These are phyloP conservation scores for Novymonas esmeraldas DNA, from an alignment of 208 protist species.

Conservation along the genomic window DNA sequence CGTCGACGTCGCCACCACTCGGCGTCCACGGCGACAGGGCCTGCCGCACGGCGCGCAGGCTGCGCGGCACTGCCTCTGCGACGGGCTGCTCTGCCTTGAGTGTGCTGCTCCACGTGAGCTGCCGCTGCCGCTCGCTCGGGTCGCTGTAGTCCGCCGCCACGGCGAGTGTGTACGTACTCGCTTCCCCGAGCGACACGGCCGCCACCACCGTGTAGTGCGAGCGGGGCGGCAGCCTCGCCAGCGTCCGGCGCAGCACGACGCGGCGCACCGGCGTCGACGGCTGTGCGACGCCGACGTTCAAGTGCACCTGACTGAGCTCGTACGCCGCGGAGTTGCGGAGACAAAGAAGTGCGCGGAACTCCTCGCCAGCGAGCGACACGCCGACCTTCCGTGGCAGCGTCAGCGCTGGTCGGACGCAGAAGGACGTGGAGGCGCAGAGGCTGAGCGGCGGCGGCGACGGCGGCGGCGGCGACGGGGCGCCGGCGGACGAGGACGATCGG, in stretches of 20 bases:
- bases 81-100: conserved; percentile 55
- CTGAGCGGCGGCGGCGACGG: neutral
- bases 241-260: conserved; percentile 33
- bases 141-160: conserved; percentile 61
- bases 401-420: conserved; percentile 53
- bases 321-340: conserved; percentile 76
- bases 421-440: conserved; percentile 13
- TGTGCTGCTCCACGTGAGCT: conserved; percentile 55
- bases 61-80: conserved; percentile 35
- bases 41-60: conserved; percentile 30
- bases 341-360: conserved; percentile 66
- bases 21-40: neutral
- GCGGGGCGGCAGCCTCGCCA: conserved; percentile 32
- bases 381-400: conserved; percentile 55
- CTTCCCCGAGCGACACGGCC: conserved; percentile 19
- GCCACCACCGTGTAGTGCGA: conserved; percentile 28
- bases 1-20: neutral
- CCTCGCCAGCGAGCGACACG: conserved; percentile 52
- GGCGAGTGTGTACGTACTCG: conserved; percentile 46
- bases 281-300: conserved; percentile 38
- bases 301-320: conserved; percentile 30
- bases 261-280: conserved; percentile 24
- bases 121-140: conserved; percentile 42
- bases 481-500: neutral
- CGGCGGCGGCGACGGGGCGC: neutral